phyloP scores from a whole-genome alignment of 345 rosid genomes.

The Abelmoschus esculentus region DNA sequence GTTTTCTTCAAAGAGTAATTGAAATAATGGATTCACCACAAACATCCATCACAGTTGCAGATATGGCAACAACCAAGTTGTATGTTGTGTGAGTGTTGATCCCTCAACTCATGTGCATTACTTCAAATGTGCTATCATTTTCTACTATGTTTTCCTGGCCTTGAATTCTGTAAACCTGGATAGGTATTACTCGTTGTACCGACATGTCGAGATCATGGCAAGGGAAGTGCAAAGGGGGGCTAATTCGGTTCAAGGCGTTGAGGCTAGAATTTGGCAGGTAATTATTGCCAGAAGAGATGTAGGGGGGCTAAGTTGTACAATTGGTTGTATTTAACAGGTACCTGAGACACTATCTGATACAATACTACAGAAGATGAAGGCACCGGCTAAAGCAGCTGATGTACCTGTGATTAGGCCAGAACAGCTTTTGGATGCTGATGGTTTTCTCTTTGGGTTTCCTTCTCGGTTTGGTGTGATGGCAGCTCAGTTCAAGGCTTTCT shows the following conservation, averaged over 20 bases:
- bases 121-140: background rate
- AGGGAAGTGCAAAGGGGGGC: slow-evolving; percentile 75
- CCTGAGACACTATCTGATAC: slow-evolving; percentile 62
- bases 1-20: background rate
- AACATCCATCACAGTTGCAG: background rate
- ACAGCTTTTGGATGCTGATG: slow-evolving; percentile 80
- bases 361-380: slow-evolving; percentile 73
- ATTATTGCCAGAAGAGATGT: background rate
- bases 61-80: slow-evolving; percentile 49
- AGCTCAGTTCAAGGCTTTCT: slow-evolving; percentile 79
- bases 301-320: background rate
- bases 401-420: slow-evolving; percentile 66
- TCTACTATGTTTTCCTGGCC: background rate
- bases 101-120: background rate
- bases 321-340: slow-evolving; percentile 28
- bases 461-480: slow-evolving; percentile 96
- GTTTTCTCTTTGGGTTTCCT: slow-evolving; percentile 86
- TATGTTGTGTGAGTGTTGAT: slow-evolving; percentile 47
- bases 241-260: slow-evolving; percentile 58
- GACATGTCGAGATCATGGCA: slow-evolving; percentile 91
- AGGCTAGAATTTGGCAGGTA: slow-evolving; percentile 95
- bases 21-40: background rate
- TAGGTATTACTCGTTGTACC: slow-evolving; percentile 69
- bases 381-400: slow-evolving; percentile 60
- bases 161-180: background rate